Base-by-base conservation (phyloP, 2,329 filamentous ascomycete genomes). In the Penicillium sp. region DNA sequence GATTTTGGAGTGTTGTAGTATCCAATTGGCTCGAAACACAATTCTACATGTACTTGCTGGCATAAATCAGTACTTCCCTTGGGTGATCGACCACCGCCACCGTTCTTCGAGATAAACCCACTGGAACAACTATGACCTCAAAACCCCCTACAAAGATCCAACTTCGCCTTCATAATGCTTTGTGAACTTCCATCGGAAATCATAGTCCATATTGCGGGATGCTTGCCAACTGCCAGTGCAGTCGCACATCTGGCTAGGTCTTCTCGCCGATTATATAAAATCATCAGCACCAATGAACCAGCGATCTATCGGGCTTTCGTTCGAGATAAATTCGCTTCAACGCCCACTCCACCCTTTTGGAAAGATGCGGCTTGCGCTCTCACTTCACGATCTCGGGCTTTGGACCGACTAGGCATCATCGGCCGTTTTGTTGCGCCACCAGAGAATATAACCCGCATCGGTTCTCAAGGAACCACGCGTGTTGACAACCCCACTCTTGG, bases 311-410 rank as follows among this genome's bases (percentile, higher is more conserved):
- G 59, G 30, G 62, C 61, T 2, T 77, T 77, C 45, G 57, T 71
- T 0, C 61, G 68, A 39, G 66, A 52, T 26, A 64, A 59, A 11
- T 76, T 79, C 39, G 69, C 74, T 7, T 65, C 64, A 2, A 60
- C 68, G 20, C 44, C 57, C n/a, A 57, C 58, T 10, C 64, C 66
- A 2, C 56, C 65, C 1, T 63, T 67, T 10, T 72, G 67, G 68
- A 65, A 61, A 49, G 70, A 74, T 54, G 67, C 69, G n/a, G 70
- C 72, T 2, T 71, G 72, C 34, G 71, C 73, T 6, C 55, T 79
- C 34, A 75, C 74, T 1, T 75, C 74, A 2, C 62, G 77, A 3
- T 75, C 75, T 9, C 68, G 72, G 18, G 77, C 77, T 12, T 72
- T 76, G 65, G 72, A 78, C 40, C 67, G 72, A 30, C 69, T 73